A percentile compares a stretch with the other conserved stretches of the same genome.
Conservation (phyloP, 2,329 filamentous ascomycete species). For the Massarina eburnea region DNA sequence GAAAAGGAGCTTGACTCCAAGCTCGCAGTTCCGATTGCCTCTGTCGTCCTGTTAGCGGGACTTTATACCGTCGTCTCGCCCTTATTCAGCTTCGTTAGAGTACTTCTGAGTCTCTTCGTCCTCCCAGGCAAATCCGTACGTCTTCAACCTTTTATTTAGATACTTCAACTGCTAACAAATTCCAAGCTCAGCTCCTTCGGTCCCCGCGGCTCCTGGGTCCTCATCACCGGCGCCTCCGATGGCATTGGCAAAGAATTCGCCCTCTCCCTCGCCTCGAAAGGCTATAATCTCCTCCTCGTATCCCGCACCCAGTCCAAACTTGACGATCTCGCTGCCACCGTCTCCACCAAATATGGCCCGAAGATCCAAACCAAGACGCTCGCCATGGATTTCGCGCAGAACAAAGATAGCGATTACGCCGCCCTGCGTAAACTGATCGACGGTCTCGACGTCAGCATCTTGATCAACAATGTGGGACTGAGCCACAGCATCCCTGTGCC, state of each 20-base stretch:
- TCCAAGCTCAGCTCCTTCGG: constrained; percentile 81
- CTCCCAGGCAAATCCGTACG: constrained; percentile 52
- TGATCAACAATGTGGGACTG: constrained; percentile 96
- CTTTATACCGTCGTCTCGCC: constrained; percentile 33
- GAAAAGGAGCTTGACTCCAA: constrained; percentile 37
- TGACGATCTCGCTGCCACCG: constrained; percentile 71
- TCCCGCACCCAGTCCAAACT: constrained; percentile 96
- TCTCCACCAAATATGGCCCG: constrained; percentile 67
- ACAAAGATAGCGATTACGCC: constrained; percentile 78
- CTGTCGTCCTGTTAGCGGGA: constrained; percentile 32
- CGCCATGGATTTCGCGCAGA: constrained; percentile 87
- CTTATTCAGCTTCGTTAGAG: constrained; percentile 49
- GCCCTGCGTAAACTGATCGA: constrained; percentile 68
- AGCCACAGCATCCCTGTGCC: constrained; percentile 91
- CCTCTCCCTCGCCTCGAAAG: constrained; percentile 82
- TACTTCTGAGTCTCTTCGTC: constrained; percentile 53
- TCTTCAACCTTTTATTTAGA: constrained; percentile 1
- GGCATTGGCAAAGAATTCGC: constrained; percentile 97
- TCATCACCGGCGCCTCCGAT: constrained; percentile 93
- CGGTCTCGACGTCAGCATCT: constrained; percentile 77
- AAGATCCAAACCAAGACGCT: constrained; percentile 72
- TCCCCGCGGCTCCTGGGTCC: constrained; percentile 87
- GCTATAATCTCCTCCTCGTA: constrained; percentile 92
- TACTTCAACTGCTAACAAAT: neutral
- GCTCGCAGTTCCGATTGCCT: constrained; percentile 30